Conservation (phyloP, 1,139 yeast genomes). For the Nakaseomyces bracarensis region DNA sequence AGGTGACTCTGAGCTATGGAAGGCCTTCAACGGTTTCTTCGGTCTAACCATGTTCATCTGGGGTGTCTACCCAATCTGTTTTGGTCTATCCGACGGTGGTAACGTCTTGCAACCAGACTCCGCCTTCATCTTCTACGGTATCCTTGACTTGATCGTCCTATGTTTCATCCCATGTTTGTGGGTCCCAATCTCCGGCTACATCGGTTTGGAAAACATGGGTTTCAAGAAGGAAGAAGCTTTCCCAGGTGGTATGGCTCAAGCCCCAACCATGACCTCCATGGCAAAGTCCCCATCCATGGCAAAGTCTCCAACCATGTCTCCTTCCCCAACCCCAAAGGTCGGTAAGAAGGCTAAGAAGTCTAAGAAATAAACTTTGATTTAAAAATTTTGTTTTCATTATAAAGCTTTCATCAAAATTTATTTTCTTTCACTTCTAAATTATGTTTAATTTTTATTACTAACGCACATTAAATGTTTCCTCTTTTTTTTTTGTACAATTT, state of each 20-base stretch:
- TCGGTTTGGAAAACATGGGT: conserved; percentile 17
- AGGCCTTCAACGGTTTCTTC: conserved; percentile 19
- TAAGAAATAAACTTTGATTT: conserved; percentile 12
- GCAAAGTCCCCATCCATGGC: not conserved
- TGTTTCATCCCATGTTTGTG: conserved; percentile 24
- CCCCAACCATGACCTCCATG: conserved; percentile 2
- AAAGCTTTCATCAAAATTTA: not conserved
- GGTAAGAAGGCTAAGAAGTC: conserved; percentile 13
- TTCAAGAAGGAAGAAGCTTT: not conserved
- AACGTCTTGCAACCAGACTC: conserved; percentile 55
- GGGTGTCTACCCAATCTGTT: conserved; percentile 44
- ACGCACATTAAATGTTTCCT: conserved; percentile 2
- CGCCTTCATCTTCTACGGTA: conserved; percentile 56
- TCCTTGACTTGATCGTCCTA: conserved; percentile 45
- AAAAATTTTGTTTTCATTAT: no score
- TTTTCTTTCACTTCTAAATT: conserved; percentile 7
- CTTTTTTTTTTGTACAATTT: no score
- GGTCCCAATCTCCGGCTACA: conserved; percentile 20
- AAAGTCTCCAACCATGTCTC: conserved; percentile 6
- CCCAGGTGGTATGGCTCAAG: conserved; percentile 2
- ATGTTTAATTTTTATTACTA: not conserved
- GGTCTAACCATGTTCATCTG: conserved; percentile 37
- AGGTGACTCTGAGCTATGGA: conserved; percentile 18
- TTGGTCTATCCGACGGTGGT: conserved; percentile 64
- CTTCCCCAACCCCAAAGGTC: conserved; percentile 7